Base-by-base conservation (phyloP, 2,329 filamentous ascomycete genomes). In the Cordyceps fumosorosea region DNA sequence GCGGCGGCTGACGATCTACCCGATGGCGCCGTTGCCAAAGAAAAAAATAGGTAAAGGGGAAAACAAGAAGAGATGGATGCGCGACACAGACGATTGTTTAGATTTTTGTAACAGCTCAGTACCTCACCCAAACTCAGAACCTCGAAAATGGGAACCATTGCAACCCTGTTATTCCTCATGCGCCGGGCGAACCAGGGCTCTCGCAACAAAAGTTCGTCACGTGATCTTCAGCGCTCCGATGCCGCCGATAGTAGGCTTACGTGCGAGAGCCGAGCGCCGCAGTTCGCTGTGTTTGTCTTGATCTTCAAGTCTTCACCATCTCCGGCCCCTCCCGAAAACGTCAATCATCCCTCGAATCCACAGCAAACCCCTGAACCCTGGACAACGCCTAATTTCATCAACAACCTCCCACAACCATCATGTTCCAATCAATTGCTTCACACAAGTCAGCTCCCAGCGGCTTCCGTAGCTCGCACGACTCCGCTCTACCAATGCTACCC, bases 1-100 rank as follows among this genome's bases (percentile, higher is more conserved):
- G 55, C 12, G 44, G 55, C 32, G 55, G 44, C 44, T 48, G 42
- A 55, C 16, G 55, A 57, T 57, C 55, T 48, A 11, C 55, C 44
- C 29, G 44, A 26, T 57, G n/a, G 44, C 44, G 55, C 55, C 44
- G 55, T 24, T 37, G 47, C n/a, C 20, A 14, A 26, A n/a, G 42
- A 16, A 29, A 34, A 24, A 32, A 34, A 47, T 45, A 47, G 20
- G 20, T 12, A n/a, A 1, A 29, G 26, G 26, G 26, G 26, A 32
- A 56, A 8, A 24, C 14, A 20, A 42, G 22, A 16, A 5, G 12
- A 29, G 42, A 44, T 11, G 11, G 32, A 11, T 56, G 53, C 20
- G 24, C 53, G 18, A 29, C 18, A 45, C 18, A 40, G 50, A 44
- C 20, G 18, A 32, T 45, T 37, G 22, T 2, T 16, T 18, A 26